A percentile compares a stretch with the other conserved stretches of the same genome.
phyloP scores from a whole-genome alignment of 1,284 basidiomycete genomes.

The Omphalotus olearius region DNA sequence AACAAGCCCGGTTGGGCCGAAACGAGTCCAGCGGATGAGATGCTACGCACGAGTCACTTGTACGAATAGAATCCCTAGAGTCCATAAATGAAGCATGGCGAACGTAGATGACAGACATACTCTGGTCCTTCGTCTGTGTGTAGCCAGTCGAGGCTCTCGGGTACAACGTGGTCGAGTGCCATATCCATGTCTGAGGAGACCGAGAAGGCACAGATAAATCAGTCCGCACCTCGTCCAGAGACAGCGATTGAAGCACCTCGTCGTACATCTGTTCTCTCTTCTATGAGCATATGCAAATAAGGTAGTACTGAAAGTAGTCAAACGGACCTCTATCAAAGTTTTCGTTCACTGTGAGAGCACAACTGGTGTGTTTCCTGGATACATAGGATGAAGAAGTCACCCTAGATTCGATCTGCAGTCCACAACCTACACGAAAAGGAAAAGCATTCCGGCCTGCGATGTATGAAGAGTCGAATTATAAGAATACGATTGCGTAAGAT shows the following conservation, averaged over 20 bases:
- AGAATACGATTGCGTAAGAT: not conserved
- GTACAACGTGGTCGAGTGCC: conserved; percentile 85
- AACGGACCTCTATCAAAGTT: conserved; percentile 70
- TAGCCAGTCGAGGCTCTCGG: conserved; percentile 81
- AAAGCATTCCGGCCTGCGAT: conserved; percentile 69
- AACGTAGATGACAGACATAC: conserved; percentile 40
- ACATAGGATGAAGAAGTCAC: not conserved
- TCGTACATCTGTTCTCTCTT: conserved; percentile 47
- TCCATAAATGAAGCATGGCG: conserved; percentile 6
- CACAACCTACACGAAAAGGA: conserved; percentile 61
- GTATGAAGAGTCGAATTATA: not conserved
- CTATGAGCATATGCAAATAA: not conserved
- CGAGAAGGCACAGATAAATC: not conserved
- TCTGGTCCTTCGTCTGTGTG: conserved; percentile 92
- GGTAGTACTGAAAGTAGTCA: not conserved
- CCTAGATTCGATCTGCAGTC: not conserved
- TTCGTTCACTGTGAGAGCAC: conserved; percentile 85
- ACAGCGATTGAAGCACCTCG: conserved; percentile 32
- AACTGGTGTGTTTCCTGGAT: conserved; percentile 84
- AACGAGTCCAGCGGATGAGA: not conserved
- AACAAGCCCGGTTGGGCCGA: not conserved
- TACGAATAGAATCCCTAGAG: conserved; percentile 3
- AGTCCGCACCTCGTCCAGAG: not conserved
- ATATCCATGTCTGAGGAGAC: conserved; percentile 68
- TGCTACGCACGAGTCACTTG: conserved; percentile 63